Base-by-base conservation (phyloP, 1,284 basidiomycete genomes). In the Inonotus hispidus region DNA sequence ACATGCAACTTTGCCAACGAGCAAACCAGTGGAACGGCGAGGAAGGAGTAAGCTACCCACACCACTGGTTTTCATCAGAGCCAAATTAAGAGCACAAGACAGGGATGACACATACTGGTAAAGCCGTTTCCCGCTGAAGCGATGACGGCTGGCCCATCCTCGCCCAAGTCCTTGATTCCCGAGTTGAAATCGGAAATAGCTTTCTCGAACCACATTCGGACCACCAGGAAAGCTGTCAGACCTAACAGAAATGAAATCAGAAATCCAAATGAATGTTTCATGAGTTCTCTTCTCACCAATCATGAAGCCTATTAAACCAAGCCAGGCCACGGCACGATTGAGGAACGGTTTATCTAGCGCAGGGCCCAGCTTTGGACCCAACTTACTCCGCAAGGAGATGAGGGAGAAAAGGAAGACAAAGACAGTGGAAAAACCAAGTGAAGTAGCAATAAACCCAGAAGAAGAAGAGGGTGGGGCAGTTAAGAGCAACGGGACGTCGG, bases 171-270 rank as follows among this genome's bases (percentile, higher is more conserved):
- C 32, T 73, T 65, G 62, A 92, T 83, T 54, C 76, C 82, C 49
- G 73, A 71, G 70, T 92, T 91, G 73, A 92, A 91, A 68, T 91
- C 88, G 60, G 85, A 80, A 1, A 86, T 82, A 1, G 88, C 82
- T 71, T 90, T 90, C 27, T 84, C 89, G 64, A 89, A 88, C 83
- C 87, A 91, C 81, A 92, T 88, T 65, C 87, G 83, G 60, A 88
- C 73, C 61, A 91, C 79, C 21, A 90, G 76, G 73, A 89, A 87
- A 13, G 84, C 77, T 6, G 83, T 84, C 62, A 90, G 72, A n/a
- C 87, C 59, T 88, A 61, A 32, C 8, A 8, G 43, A 47, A 10
- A 4, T 7, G 21, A 16, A n/a, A 19, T 21, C 25, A 70, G 23
- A 25, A 49, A 29, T 32, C 10, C 4, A 3, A 52, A n/a, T 52